A percentile compares a stretch with the other conserved stretches of the same genome.
These are phyloP conservation scores for Hyparrhenia diplandra DNA, from an alignment of 176 grass and related monocot genomes.

Conservation along the genomic window DNA sequence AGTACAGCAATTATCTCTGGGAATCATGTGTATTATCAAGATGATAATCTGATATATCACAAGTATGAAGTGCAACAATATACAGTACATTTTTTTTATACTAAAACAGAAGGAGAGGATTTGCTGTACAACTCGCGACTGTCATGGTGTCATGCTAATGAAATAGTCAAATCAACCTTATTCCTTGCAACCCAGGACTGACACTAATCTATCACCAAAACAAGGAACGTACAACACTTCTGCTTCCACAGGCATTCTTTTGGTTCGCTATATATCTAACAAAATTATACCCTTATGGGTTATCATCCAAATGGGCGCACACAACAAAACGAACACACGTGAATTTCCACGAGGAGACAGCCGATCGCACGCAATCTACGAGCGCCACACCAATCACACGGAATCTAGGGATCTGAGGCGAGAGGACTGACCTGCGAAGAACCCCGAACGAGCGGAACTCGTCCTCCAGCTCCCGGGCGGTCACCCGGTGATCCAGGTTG, in stretches of 20 bases:
- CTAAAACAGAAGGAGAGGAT: neutral
- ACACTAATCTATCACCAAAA: neutral
- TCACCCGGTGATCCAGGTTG: constrained; percentile 59
- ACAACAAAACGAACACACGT: neutral
- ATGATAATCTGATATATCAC: neutral
- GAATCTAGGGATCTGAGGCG: neutral
- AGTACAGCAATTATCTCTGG: neutral
- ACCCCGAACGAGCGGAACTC: constrained; percentile 80
- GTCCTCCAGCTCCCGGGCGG: constrained; percentile 67
- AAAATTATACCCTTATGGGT: neutral
- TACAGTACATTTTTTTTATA: neutral
- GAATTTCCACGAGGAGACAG: neutral
- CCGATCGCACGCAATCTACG: no score
- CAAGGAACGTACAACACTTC: neutral
- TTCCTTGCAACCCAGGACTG: no score
- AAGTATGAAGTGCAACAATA: neutral
- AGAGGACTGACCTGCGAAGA: constrained; percentile 56
- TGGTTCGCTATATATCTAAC: neutral
- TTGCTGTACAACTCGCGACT: neutral
- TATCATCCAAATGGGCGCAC: neutral
- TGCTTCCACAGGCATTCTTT: no score
- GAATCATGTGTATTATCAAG: neutral
- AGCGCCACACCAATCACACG: neutral
- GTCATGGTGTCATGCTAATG: neutral
- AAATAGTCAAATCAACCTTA: neutral